Base-by-base conservation (phyloP, 139 green algal species). In the Dunaliella primolecta region DNA sequence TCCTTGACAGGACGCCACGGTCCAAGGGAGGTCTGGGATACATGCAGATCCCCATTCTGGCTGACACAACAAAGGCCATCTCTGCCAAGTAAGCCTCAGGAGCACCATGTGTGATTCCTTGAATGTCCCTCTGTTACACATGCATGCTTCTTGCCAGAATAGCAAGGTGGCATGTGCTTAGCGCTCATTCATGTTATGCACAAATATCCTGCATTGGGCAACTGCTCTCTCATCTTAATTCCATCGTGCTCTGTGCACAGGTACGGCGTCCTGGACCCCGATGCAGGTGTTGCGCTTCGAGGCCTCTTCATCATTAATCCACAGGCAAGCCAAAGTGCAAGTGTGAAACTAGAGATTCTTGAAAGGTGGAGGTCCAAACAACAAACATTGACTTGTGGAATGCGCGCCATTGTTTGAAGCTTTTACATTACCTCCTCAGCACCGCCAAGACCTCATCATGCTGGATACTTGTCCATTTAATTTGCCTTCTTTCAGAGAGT, bases 281-380 rank as follows among this genome's bases (percentile, higher is more conserved):
- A 95, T 29, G 82, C 85, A 23, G 94, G 94, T 64, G 93, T 97
- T 79, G 94, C 94, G 36, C 88, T 97, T 76, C 92, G 95, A 11
- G 95, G 94, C 20, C 85, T 97, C 20, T 98, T 95, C 91, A 95
- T 98, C 85, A 96, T 98, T 88, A 95, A 96, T 87, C 94, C 91
- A 1, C 25, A 91, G 83, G 89, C 15, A 15, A 25, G 91, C n/a
- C 83, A 91, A 80, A 83, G 87, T 57, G 56, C 76, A 36, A 76
- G 81, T 78, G 82, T 85, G 64, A 27, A 32, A 21, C 33, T 32
- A 34, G 21, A 38, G 75, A 30, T 80, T 24, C 27, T 23, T 31
- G 25, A 31, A 27, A 31, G 25, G 72, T 3, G 24, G 24, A 23
- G 23, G 3, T 31, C 3, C 20, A 15, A 15, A 78, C 20, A 15